phyloP scores from a whole-genome alignment of 1,139 yeast species.

The Lodderomyces elongisporus region DNA sequence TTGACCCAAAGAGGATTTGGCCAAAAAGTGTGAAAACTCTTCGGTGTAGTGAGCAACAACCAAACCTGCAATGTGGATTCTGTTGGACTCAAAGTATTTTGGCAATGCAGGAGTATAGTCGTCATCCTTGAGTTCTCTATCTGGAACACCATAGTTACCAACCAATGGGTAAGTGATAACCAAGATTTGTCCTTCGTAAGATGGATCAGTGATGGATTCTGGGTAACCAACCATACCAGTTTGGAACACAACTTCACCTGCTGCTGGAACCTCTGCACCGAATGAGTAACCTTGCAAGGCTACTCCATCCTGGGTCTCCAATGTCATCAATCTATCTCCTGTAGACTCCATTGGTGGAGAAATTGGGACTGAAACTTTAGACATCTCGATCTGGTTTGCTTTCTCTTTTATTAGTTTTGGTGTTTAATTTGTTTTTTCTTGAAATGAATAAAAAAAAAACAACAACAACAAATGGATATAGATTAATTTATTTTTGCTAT shows the following conservation, averaged over 20 bases:
- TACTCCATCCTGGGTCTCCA: constrained; percentile 88
- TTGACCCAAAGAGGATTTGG: constrained; percentile 83
- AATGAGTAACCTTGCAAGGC: constrained; percentile 94
- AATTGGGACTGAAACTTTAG: constrained; percentile 58
- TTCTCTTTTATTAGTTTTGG: not conserved
- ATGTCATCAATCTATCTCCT: constrained; percentile 78
- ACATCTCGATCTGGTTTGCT: constrained; percentile 7
- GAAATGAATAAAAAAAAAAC: not conserved
- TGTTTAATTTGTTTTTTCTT: not conserved
- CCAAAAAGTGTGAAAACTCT: constrained; percentile 89
- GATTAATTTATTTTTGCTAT: no score
- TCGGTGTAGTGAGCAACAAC: constrained; percentile 97
- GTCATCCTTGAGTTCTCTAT: constrained; percentile 65
- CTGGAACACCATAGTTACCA: constrained; percentile 99
- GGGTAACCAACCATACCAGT: constrained; percentile 99
- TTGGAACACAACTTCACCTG: constrained; percentile 99
- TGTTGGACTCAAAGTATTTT: constrained; percentile 85
- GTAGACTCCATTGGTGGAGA: constrained; percentile 83
- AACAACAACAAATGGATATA: no score
- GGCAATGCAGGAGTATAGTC: constrained; percentile 75
- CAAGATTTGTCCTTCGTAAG: constrained; percentile 95
- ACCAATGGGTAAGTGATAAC: constrained; percentile 95
- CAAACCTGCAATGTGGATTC: constrained; percentile 94
- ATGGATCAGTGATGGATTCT: constrained; percentile 96
- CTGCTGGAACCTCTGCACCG: constrained; percentile 84